Evolutionary conservation across 1,139 yeast genomes (phyloP), one percentile per base, ranked within the genome.

Genomic region (Yamadazyma sp.): DNA sequence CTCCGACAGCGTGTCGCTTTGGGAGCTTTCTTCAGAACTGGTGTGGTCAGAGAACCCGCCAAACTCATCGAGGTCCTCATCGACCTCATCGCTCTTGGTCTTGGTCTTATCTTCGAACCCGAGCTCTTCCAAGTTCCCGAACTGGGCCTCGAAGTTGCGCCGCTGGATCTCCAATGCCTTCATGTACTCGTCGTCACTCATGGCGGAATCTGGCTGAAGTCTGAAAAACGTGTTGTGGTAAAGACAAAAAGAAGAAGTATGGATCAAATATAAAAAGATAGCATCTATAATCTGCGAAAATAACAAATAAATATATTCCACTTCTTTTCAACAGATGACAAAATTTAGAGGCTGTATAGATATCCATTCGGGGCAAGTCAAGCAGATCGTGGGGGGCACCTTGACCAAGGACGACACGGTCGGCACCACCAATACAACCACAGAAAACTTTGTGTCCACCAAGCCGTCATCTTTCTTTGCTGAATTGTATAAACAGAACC

Each of bases 371-470:
- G 98, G 98, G 2, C 84, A 87, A 50, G 98, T 92, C 47, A 94
- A 92, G 58, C 98, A 92, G 61, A 92, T 92, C 38, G 98, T 94
- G 0, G 98, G 98, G 3, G 96, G 96, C 0, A 86, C 97, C 0
- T 70, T 94, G 17, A 69, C 73, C 0, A 71, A 73, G 10, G 83
- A 81, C 46, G 81, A 78, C 42, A 56, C 55, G 10, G 34, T 33
- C n/a, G 33, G 51, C 4, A 52, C 56, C 12, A 61, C 60, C 23
- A 43, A 54, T 2, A 49, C 61, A 2, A 72, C 83, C 11, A 38
- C 40, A 1, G 94, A 96, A 31, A 94, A 92, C 61, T 91, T 86
- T 56, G 87, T 91, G 3, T 82, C 96, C 7, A 64, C 76, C 22
- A 75, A 85, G 36, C 83, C 95, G 1, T 79, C 97, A 1, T 75